These are phyloP conservation scores for Phytophthora fragariaefolia DNA, from an alignment of 352 stramenopile genomes.

Conservation along the genomic window DNA sequence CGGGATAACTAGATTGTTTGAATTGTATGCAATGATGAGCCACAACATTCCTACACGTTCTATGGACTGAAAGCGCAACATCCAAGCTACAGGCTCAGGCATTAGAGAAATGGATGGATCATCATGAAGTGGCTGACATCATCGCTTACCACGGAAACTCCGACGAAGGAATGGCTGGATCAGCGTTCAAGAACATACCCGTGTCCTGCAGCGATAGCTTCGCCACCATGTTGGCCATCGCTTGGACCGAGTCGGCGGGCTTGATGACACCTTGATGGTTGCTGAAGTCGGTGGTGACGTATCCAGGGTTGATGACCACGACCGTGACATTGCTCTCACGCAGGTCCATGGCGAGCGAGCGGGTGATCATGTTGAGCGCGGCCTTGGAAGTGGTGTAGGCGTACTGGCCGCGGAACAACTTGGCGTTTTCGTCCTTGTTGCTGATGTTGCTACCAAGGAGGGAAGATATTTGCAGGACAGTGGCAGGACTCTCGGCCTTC, in stretches of 20 bases:
- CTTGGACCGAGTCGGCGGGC: not conserved
- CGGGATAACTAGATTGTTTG: constrained; percentile 23
- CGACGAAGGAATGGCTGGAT: constrained; percentile 1
- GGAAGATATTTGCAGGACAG: constrained; percentile 14
- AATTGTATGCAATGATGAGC: constrained; percentile 11
- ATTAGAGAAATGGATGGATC: not conserved
- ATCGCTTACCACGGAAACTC: constrained; percentile 6
- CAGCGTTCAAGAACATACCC: constrained; percentile 6
- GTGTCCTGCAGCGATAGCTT: constrained; percentile 1
- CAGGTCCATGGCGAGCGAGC: constrained; percentile 9
- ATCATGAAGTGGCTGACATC: not conserved
- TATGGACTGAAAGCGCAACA: no score
- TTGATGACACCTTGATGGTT: constrained; percentile 10
- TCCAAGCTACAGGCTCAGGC: not conserved
- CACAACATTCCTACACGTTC: not conserved
- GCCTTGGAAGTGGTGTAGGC: constrained; percentile 16
- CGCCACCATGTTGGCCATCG: constrained; percentile 6
- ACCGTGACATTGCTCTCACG: constrained; percentile 13
- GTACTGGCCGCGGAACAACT: constrained; percentile 13
- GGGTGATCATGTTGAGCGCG: constrained; percentile 17
- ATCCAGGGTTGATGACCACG: constrained; percentile 6
- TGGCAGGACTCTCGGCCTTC: not conserved
- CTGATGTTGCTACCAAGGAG: constrained; percentile 2
- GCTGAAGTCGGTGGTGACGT: constrained; percentile 8
- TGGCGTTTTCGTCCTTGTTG: constrained; percentile 9